phyloP scores from a whole-genome alignment of 768 basidiomycete species.

The Rhodosporidiobolus sp. region DNA sequence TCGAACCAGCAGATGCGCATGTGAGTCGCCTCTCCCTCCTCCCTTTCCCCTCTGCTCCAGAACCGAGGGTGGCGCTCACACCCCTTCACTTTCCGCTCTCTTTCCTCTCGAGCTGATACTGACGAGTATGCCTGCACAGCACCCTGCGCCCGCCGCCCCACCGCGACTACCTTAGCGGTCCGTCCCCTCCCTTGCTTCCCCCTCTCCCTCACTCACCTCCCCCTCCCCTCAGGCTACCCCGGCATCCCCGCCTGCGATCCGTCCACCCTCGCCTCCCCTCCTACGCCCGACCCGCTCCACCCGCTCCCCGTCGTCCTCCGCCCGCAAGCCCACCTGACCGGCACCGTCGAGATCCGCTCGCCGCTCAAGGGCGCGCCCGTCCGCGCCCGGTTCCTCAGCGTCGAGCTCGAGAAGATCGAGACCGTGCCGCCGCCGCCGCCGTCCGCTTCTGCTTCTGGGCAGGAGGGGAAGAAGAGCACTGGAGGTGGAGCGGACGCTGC shows the following conservation, averaged over 20 bases:
- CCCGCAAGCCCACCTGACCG: conserved; percentile 21
- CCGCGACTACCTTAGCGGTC: conserved; percentile 22
- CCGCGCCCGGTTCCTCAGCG: conserved; percentile 86
- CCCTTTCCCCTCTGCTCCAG: no score
- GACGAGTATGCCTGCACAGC: neutral
- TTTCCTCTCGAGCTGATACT: neutral
- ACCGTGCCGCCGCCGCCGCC: conserved; percentile 57
- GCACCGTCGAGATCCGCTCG: conserved; percentile 75
- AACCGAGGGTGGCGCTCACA: no score
- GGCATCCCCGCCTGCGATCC: conserved; percentile 63
- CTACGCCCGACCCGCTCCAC: conserved; percentile 14
- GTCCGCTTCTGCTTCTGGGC: neutral
- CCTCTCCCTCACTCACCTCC: neutral
- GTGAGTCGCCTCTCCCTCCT: neutral
- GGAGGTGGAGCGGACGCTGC: conserved; percentile 53
- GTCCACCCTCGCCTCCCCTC: neutral
- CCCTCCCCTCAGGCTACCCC: conserved; percentile 64
- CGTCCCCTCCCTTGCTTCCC: neutral
- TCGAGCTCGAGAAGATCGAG: conserved; percentile 89
- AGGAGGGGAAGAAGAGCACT: conserved; percentile 55
- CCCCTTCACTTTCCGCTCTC: no score
- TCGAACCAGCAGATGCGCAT: conserved; percentile 17
- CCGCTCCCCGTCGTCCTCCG: conserved; percentile 34
- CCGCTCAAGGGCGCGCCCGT: conserved; percentile 61
- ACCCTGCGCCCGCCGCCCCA: conserved; percentile 10